These are phyloP conservation scores for Leptodontidium sp. DNA, from an alignment of 2,329 filamentous ascomycete species.

Conservation along the genomic window DNA sequence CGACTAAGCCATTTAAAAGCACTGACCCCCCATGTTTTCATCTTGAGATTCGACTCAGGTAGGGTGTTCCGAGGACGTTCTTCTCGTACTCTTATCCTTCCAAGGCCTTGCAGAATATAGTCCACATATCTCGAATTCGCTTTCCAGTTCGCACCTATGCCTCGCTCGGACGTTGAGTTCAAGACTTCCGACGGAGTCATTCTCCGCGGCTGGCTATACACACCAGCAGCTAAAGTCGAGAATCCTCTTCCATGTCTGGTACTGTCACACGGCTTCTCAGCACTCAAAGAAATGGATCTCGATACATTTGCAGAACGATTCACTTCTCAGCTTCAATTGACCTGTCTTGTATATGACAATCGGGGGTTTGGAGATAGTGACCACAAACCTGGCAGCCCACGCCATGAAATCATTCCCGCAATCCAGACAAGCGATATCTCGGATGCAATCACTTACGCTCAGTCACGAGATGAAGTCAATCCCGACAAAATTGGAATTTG, in stretches of 20 bases:
- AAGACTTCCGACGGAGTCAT: slow-evolving; percentile 42
- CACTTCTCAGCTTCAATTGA: slow-evolving; percentile 37
- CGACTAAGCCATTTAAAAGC: background rate
- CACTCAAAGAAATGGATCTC: slow-evolving; percentile 39
- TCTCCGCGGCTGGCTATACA: slow-evolving; percentile 46
- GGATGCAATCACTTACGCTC: slow-evolving; percentile 51
- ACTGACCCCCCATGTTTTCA: background rate
- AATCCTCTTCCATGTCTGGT: slow-evolving; percentile 36
- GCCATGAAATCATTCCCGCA: slow-evolving; percentile 46
- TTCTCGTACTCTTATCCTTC: background rate
- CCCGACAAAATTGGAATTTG: slow-evolving; percentile 48
- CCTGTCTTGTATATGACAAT: slow-evolving; percentile 48
- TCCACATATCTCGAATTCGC: background rate
- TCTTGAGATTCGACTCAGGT: too few relatives aligned
- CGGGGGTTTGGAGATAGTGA: slow-evolving; percentile 48
- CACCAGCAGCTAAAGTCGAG: slow-evolving; percentile 21
- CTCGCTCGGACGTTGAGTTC: slow-evolving; percentile 32
- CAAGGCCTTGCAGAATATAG: background rate
- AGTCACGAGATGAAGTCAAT: slow-evolving; percentile 46
- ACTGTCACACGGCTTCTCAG: slow-evolving; percentile 39
- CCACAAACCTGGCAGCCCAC: slow-evolving; percentile 40
- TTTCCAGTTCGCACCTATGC: background rate
- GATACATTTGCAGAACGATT: slow-evolving; percentile 41
- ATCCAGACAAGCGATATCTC: slow-evolving; percentile 48
- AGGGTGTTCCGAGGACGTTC: background rate